Conservation (phyloP, 83 land plant genomes). For the Picea mariana region DNA sequence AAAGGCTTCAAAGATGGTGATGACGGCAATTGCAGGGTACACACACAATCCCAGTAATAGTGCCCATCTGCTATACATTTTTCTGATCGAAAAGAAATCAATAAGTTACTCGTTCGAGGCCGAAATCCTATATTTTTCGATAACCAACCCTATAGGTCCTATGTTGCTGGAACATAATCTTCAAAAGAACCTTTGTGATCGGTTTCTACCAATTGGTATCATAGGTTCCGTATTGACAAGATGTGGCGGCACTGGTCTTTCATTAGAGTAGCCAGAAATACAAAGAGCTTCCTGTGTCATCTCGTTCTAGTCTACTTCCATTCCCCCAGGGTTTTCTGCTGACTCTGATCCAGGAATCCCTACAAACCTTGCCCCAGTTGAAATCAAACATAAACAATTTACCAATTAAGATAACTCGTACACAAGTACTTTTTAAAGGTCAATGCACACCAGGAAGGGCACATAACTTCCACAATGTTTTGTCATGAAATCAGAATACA, state of each 20-base stretch:
- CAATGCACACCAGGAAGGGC: not conserved
- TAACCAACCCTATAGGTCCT: constrained; percentile 1
- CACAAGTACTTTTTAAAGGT: not conserved
- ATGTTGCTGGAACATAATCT: not conserved
- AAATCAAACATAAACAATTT: constrained; percentile 43
- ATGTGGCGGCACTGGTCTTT: constrained; percentile 45
- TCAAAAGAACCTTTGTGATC: not conserved
- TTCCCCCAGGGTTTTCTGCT: constrained; percentile 55
- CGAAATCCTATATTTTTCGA: not conserved
- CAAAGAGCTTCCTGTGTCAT: constrained; percentile 68
- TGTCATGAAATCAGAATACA: not conserved
- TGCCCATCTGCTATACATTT: not conserved
- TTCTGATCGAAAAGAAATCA: not conserved
- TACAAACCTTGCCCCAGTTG: constrained; percentile 70
- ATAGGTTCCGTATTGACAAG: not conserved
- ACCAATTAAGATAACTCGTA: not conserved
- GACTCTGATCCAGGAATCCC: constrained; percentile 69
- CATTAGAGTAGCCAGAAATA: constrained; percentile 57
- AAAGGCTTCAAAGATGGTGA: not conserved
- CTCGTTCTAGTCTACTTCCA: constrained; percentile 86
- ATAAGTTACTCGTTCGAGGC: not conserved
- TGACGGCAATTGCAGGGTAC: not conserved
- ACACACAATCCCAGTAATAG: not conserved
- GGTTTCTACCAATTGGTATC: not conserved
- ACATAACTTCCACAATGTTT: not conserved